Base-by-base conservation (phyloP, 306 rosid species). In the Mimosa bimucronata region DNA sequence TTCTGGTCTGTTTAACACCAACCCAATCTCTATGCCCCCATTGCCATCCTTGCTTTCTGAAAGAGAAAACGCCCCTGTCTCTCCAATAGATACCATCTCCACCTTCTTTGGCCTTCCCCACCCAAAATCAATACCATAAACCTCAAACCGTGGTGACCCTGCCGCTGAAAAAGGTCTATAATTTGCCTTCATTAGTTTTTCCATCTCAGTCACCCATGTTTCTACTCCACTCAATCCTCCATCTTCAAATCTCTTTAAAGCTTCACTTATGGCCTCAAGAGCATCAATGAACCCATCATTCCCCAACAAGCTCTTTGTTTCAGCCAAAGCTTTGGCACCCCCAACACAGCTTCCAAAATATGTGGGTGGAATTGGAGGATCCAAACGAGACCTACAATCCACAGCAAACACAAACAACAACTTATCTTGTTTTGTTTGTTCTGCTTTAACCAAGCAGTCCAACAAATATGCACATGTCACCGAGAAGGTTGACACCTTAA, bases 71-170 rank as follows among this genome's bases (percentile, higher is more conserved):
- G 50, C 50, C 13, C 50, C 16, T 12, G 50, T 44, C 50, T 13
- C 16, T 2, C 16, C 50, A 8, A 44, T 44, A 44, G 50, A 44
- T 8, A 44, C 50, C 13, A 48, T 48, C 55, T 48, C 55, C 55
- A 48, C 55, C n/a, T 48, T 48, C 55, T 14, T 38, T 28, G 83
- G 55, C 18, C n/a, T 48, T 13, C 55, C 55, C 55, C 55, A 48
- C 21, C 55, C 55, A 48, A 48, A 48, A 72, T 86, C 89, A 38
- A 21, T 16, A 0, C 30, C 67, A 30, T 86, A 86, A 42, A 86
- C 64, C 10, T 77, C 77, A 37, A 86, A 73, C 42, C 82, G 31
- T 50, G 86, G 82, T 66, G 86, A 82, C 19, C 89, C 89, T 0
- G 83, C 84, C 13, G 67, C 74, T 7, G 80, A 71, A 6, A 83